Evolutionary conservation across 1,284 basidiomycete species (phyloP).

Genomic region (Puccinia horiana): DNA sequence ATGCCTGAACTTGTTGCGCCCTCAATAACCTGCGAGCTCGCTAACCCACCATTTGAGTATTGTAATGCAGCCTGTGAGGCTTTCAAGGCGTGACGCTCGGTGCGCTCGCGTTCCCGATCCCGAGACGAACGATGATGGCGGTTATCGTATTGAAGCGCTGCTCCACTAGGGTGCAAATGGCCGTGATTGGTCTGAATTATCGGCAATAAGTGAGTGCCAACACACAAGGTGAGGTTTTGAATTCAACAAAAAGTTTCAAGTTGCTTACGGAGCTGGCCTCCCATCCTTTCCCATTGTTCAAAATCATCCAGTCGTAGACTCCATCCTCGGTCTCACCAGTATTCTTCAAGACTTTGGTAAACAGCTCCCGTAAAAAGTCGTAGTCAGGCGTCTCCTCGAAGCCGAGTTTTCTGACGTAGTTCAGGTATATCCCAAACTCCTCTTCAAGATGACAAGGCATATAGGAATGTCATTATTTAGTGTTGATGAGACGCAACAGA

Average conservation of each 20-base stretch:
- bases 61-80: slow-evolving; percentile 55
- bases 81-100: slow-evolving; percentile 61
- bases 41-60: slow-evolving; percentile 23
- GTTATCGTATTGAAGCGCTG: slow-evolving; percentile 51
- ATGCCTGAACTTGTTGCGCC: slow-evolving; percentile 11
- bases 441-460: slow-evolving; percentile 63
- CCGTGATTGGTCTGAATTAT: slow-evolving; percentile 22
- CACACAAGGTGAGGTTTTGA: background rate
- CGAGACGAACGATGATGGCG: slow-evolving; percentile 58
- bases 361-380: slow-evolving; percentile 87
- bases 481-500: background rate
- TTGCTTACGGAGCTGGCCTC: slow-evolving; percentile 73
- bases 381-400: slow-evolving; percentile 91
- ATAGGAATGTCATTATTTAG: too few relatives aligned
- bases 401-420: slow-evolving; percentile 57
- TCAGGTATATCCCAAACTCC: slow-evolving; percentile 72
- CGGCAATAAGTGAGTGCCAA: background rate
- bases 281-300: slow-evolving; percentile 92
- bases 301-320: slow-evolving; percentile 84
- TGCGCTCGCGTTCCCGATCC: slow-evolving; percentile 59
- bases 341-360: slow-evolving; percentile 85
- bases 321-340: slow-evolving; percentile 83
- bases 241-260: slow-evolving; percentile 57
- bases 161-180: slow-evolving; percentile 23
- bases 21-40: background rate